These are phyloP conservation scores for Colletotrichum tofieldiae DNA, from an alignment of 2,329 filamentous ascomycete genomes.

Conservation along the genomic window DNA sequence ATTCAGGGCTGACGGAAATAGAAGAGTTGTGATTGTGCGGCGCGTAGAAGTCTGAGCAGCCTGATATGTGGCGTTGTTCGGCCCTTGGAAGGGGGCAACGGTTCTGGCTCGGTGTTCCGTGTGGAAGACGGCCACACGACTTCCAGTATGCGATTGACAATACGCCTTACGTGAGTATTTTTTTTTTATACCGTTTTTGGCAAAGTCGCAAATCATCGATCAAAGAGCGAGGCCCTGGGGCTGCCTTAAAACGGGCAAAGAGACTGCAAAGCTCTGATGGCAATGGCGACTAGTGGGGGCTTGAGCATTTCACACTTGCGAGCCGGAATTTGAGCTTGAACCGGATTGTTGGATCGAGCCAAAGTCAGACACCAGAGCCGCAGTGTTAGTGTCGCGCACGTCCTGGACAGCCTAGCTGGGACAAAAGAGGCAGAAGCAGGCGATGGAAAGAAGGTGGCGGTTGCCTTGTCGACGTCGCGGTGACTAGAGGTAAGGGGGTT, in stretches of 20 bases:
- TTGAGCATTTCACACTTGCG: background rate
- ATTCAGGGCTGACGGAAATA: background rate
- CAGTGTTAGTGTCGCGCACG: conserved; percentile 7
- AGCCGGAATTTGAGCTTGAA: background rate
- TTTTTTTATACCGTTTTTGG: conserved; percentile 6
- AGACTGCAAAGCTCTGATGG: background rate
- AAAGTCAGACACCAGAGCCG: conserved; percentile 6
- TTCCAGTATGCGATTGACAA: background rate
- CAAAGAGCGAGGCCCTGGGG: background rate
- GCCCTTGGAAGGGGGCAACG: background rate
- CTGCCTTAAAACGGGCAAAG: background rate
- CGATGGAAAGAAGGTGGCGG: background rate
- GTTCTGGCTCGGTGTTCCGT: conserved; percentile 9
- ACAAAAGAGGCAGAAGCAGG: background rate
- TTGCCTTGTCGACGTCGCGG: background rate
- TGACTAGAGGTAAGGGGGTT: background rate
- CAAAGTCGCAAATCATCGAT: background rate
- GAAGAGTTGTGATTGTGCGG: conserved; percentile 4
- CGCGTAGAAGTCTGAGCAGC: background rate
- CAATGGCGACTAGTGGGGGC: background rate
- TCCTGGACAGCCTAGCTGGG: conserved; percentile 1
- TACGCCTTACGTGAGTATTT: background rate
- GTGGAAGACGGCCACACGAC: background rate
- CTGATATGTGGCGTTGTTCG: conserved; percentile 17
- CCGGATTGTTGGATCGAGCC: conserved; percentile 1